Conservation (phyloP, 75 land plant genomes). For the Larix kaempferi region DNA sequence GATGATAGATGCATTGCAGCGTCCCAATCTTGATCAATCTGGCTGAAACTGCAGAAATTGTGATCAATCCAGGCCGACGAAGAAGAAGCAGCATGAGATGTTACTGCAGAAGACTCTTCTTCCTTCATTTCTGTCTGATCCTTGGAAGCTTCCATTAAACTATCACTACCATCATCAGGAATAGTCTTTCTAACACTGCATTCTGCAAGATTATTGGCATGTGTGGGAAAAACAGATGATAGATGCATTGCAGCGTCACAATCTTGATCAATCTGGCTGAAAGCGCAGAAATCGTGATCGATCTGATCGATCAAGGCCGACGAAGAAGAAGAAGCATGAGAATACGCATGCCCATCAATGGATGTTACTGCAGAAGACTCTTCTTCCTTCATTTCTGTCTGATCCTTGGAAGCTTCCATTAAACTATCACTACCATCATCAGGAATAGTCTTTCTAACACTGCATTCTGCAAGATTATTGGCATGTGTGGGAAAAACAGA, state of each 20-base stretch:
- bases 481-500: too few relatives aligned
- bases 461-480: too few relatives aligned
- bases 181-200: too few relatives aligned
- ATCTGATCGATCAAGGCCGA: neutral
- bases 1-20: neutral
- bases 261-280: neutral
- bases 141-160: neutral
- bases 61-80: neutral
- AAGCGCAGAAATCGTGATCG: neutral
- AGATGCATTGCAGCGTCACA: neutral
- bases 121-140: neutral
- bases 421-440: neutral
- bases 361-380: neutral
- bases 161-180: neutral
- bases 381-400: neutral
- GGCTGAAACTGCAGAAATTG: neutral
- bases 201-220: too few relatives aligned
- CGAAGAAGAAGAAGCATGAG: neutral
- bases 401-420: neutral
- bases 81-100: neutral
- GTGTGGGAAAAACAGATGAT: too few relatives aligned
- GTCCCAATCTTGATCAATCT: neutral
- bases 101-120: neutral
- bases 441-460: neutral
- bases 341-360: neutral